phyloP scores from a whole-genome alignment of 176 grass and related monocot species.

The sorghum (Sorghum bicolor) region DNA sequence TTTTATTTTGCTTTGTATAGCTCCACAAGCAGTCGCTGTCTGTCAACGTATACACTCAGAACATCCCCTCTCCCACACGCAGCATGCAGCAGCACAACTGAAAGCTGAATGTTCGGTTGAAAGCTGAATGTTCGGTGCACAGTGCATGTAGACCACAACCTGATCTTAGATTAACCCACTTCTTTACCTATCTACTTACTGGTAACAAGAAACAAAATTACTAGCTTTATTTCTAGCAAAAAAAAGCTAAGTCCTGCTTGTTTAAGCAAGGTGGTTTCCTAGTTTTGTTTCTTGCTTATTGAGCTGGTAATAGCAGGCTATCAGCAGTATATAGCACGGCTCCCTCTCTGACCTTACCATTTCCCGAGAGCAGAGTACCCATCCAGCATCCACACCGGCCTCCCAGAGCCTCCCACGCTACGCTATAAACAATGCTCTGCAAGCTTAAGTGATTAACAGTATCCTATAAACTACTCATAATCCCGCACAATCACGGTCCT shows the following conservation, averaged over 20 bases:
- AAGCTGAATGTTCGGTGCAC: background rate
- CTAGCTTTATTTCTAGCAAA: no score
- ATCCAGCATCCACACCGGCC: background rate
- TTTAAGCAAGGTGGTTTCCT: background rate
- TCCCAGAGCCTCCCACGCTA: background rate
- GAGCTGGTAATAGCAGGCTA: background rate
- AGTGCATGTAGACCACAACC: background rate
- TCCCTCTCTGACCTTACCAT: constrained; percentile 19
- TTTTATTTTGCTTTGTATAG: background rate
- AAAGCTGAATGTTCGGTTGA: background rate
- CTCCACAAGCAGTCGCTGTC: background rate
- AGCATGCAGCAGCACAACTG: no score
- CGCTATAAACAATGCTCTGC: background rate
- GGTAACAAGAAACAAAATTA: background rate
- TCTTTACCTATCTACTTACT: background rate
- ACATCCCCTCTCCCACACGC: background rate
- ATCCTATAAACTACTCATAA: background rate
- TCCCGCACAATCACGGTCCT: background rate
- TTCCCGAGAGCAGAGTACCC: background rate
- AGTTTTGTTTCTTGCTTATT: background rate
- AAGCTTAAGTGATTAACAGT: background rate
- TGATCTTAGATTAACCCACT: no score
- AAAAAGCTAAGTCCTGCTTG: background rate
- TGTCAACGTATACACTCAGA: background rate
- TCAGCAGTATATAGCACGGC: background rate